phyloP scores from a whole-genome alignment of 495 filamentous ascomycete genomes.

The Penicillium soppii region DNA sequence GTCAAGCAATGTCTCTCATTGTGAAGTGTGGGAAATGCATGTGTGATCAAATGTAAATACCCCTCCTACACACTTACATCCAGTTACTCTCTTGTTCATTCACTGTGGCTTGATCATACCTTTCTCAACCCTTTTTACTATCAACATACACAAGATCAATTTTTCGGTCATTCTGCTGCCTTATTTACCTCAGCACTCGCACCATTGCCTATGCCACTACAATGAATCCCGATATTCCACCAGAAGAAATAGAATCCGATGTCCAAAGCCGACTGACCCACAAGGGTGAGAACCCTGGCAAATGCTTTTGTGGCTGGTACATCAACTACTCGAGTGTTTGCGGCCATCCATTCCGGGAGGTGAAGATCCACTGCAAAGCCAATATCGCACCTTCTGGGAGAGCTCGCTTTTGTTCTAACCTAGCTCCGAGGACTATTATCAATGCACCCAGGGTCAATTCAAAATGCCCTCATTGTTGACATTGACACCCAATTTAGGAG shows the following conservation, averaged over 20 bases:
- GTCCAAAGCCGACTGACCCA: neutral
- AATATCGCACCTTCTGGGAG: neutral
- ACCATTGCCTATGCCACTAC: too few relatives aligned
- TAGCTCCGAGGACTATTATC: neutral
- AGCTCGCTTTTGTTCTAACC: neutral
- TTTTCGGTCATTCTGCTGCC: too few relatives aligned
- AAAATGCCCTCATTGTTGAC: neutral
- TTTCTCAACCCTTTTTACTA: too few relatives aligned
- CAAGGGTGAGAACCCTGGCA: neutral
- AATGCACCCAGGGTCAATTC: neutral
- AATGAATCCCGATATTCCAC: slow-evolving; percentile 1
- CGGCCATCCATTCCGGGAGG: neutral
- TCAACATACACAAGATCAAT: too few relatives aligned
- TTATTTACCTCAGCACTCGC: too few relatives aligned
- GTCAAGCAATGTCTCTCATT: too few relatives aligned
- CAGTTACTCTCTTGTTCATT: too few relatives aligned
- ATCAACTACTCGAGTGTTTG: slow-evolving; percentile 5
- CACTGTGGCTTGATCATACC: too few relatives aligned
- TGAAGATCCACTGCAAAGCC: neutral
- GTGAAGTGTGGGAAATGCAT: too few relatives aligned
- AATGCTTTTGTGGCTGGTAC: slow-evolving; percentile 3
- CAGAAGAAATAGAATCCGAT: neutral
- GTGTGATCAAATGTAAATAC: too few relatives aligned
- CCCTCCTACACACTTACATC: too few relatives aligned
- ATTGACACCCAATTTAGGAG: too few relatives aligned